phyloP scores from a whole-genome alignment of 257 asterid genomes.

The Lavandula angustifolia region DNA sequence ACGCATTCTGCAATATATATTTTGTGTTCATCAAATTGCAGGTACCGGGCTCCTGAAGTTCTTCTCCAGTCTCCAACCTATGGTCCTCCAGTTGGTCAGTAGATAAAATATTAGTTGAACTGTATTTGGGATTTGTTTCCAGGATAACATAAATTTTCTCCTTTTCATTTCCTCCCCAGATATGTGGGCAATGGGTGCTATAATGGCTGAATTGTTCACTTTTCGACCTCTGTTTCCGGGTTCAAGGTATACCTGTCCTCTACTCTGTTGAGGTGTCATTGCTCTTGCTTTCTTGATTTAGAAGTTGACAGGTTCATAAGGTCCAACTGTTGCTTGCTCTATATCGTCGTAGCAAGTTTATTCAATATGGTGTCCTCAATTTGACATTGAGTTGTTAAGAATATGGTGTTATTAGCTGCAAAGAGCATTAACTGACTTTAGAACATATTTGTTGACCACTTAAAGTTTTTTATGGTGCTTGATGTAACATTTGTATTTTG shows the following conservation, averaged over 20 bases:
- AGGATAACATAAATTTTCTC: not conserved
- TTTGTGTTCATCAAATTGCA: constrained; percentile 34
- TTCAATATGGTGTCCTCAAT: not conserved
- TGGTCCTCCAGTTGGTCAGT: constrained; percentile 93
- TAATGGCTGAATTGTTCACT: constrained; percentile 85
- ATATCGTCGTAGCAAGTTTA: not conserved
- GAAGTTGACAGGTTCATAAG: not conserved
- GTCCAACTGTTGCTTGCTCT: not conserved
- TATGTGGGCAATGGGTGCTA: constrained; percentile 99
- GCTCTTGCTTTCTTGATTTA: constrained; percentile 7
- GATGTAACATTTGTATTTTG: constrained; percentile 16
- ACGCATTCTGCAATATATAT: constrained; percentile 17
- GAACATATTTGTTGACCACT: no score
- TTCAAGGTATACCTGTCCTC: constrained; percentile 54
- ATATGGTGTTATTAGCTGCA: no score
- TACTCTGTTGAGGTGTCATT: not conserved
- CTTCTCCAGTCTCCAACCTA: constrained; percentile 80
- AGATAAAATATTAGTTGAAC: constrained; percentile 14
- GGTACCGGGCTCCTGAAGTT: constrained; percentile 99
- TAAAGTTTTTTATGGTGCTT: constrained; percentile 15
- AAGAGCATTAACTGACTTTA: no score
- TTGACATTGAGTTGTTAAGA: not conserved
- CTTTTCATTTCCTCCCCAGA: constrained; percentile 41
- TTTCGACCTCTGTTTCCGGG: constrained; percentile 96
- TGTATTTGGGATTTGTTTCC: not conserved